Evolutionary conservation across 78 protist species (phyloP), one percentile per base, ranked within the genome.

Genomic region (Dictyostelium purpureum): DNA sequence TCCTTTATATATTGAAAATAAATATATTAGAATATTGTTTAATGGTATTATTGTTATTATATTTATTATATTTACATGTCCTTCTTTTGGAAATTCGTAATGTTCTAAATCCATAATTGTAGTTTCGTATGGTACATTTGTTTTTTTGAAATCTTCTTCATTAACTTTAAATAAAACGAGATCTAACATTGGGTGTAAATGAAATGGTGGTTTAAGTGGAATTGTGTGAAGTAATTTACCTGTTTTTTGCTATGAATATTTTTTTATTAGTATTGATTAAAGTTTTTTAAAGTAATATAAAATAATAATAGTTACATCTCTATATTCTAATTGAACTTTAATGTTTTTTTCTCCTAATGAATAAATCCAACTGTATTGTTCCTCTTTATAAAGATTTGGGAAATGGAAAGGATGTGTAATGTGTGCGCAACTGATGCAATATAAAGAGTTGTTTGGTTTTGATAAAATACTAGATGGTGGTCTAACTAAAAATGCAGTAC

Each of bases 351-450:
- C 90, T 42, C 79, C 90, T 6, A 82, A 42, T 28, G 49, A 43
- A 70, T 69, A 82, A 19, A 82, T 54, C 90, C 90, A 82, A 47
- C 57, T 9, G 26, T 82, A 61, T 69, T 52, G 76, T 28, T 67
- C 81, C 9, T 82, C 90, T 56, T 82, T 82, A 35, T 82, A 82
- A 7, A 82, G 47, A 33, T 52, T 37, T 82, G 90, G 90, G 42
- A 82, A 82, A 28, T 82, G 76, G 21, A 82, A 82, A 70, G 90
- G 90, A 70, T 82, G 90, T 19, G 90, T 82, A 16, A 82, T 82
- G 42, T 82, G 90, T 37, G 80, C 90, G 42, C 90, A 71, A 70
- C 90, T 82, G 2, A 82, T 82, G 31, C 61, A 52, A 42, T 82
- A 82, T 18, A 82, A 51, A 4, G 90, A 67, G 31, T 74, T 67